These are phyloP conservation scores for Ophiostoma sp. DNA, from an alignment of 2,329 filamentous ascomycete genomes.

Conservation along the genomic window DNA sequence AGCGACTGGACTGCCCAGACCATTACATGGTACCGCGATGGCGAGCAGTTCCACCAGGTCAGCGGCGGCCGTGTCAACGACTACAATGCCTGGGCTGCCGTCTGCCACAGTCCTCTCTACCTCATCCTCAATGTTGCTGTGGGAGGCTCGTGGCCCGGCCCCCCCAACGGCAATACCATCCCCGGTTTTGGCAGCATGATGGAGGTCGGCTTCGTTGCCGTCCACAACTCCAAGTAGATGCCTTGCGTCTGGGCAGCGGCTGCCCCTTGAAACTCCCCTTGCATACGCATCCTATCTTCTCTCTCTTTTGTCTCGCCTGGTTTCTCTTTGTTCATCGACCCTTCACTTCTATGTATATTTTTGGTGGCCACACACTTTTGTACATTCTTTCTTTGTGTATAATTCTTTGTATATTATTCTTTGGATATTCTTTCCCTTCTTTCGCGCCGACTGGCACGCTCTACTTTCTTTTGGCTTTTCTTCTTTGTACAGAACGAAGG, in stretches of 20 bases:
- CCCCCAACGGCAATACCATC: slow-evolving; percentile 34
- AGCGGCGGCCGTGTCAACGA: slow-evolving; percentile 40
- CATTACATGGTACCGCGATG: slow-evolving; percentile 48
- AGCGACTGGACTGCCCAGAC: slow-evolving; percentile 43
- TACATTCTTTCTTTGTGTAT: slow-evolving; percentile 18
- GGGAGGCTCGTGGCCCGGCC: slow-evolving; percentile 39
- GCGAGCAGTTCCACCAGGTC: slow-evolving; percentile 40
- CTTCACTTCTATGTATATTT: slow-evolving; percentile 19
- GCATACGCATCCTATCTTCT: background rate
- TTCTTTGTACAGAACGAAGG: background rate
- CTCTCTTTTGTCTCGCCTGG: background rate
- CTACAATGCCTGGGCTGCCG: slow-evolving; percentile 42
- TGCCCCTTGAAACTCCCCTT: background rate
- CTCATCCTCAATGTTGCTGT: slow-evolving; percentile 47
- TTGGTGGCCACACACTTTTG: background rate
- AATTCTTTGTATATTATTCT: background rate
- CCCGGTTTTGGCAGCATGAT: slow-evolving; percentile 40
- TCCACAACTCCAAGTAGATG: slow-evolving; percentile 32
- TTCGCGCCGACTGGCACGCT: background rate
- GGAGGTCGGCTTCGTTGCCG: slow-evolving; percentile 39
- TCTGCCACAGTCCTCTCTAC: slow-evolving; percentile 42
- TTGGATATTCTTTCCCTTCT: background rate
- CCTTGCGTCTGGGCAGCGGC: background rate
- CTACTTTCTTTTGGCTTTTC: background rate
- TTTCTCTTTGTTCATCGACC: background rate